Base-by-base conservation (phyloP, 371 early-diverging fungal genomes). In the Saksenaea oblongispora region DNA sequence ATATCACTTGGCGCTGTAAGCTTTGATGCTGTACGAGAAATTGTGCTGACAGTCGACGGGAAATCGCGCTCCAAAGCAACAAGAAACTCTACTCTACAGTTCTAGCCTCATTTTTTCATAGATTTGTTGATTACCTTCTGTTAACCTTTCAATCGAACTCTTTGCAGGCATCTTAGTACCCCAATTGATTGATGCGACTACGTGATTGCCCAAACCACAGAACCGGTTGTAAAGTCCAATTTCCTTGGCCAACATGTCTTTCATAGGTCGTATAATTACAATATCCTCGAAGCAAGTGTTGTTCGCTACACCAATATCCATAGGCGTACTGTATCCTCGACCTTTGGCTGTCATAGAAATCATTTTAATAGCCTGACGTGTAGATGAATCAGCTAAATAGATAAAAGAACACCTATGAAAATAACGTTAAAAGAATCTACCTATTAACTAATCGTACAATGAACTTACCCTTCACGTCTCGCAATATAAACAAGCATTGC, bases 1-100 rank as follows among this genome's bases (percentile, higher is more conserved):
- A 78, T 70, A 26, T 74, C 73, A 8, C 69, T 76, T 2, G 80
- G 71, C 15, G 84, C 81, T 18, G 80, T 80, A 31, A 95, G 70
- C 66, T 95, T 95, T 26, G 84, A 83, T 22, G 90, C 91, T 0
- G 97, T 97, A 37, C 94, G 82, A 31, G 89, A 86, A 4, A 97
- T 89, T 0, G 96, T 95, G 41, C 89, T 86, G 10, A 91, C 93
- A 0, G 95, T 95, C 4, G 95, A 91, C 0, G 94, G 89, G 63
- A 93, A 97, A 58, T 90, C 95, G 11, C 81, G 76, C 62, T 93
- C 93, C 31, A 97, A 80, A 0, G 88, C 85, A 0, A 84, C 79
- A 51, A 95, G 89, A 63, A 97, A 95, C 0, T 90, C 90, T 76
- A 64, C 7, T 26, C 11, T 15, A n/a, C 54, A 59, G 34, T 47